Base-by-base conservation (phyloP, 2,329 filamentous ascomycete genomes). In the Venturia effusa region DNA sequence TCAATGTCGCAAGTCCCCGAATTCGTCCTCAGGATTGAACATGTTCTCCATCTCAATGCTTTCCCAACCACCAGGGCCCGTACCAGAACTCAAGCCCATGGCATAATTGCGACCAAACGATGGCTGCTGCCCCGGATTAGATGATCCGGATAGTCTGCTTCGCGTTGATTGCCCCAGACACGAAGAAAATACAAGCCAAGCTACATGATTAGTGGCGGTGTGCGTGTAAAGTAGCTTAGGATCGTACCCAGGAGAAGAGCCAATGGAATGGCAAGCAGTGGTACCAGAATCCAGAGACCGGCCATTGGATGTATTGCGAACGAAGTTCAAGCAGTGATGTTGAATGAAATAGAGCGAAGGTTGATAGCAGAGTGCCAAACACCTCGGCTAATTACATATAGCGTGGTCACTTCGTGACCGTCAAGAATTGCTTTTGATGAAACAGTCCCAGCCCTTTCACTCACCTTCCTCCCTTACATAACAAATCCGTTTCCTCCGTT, bases 11-110 rank as follows among this genome's bases (percentile, higher is more conserved):
- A 7, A 10, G 13, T n/a, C 51, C 13, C 34, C 51, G 15, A 34
- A 57, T 4, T 60, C 57, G 39, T 41, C 59, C 34, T 43, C 59
- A 6, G 59, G 59, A 10, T 60, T 43, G n/a, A 85, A 74, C 80
- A 85, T 83, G 64, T 84, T 80, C 66, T 85, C 81, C 79, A 86
- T 78, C 72, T 86, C 83, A 66, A 86, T 85, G 66, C 85, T 82
- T 69, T 86, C 83, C 70, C 83, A 85, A 66, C 83, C 80, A 10
- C 78, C 79, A 40, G 78, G 75, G 7, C 79, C 80, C 8, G 79
- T 78, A 48, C 79, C 80, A n/a, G 80, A 75, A 1, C 75, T 79
- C 73, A 86, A 80, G 17, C 79, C 80, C 54, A 81, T 77, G 51
- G 83, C 79, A 67, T 85, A 85, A 66, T 79, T 79, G 61, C 80